These are phyloP conservation scores for Debaryomyces sp. DNA, from an alignment of 1,139 yeast genomes.

Conservation along the genomic window DNA sequence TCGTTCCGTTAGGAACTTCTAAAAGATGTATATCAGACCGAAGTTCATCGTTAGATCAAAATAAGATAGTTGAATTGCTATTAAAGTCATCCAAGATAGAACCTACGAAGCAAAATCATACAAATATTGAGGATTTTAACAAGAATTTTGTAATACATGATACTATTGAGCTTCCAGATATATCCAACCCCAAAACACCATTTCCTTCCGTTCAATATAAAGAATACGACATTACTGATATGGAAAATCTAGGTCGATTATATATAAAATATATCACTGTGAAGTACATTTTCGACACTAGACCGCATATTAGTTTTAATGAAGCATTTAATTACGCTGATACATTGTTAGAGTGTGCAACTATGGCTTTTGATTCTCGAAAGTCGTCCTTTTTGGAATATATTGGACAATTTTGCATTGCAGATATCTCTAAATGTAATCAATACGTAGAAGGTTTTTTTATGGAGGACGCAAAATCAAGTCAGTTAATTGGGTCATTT, in stretches of 20 bases:
- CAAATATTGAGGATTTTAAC: background rate
- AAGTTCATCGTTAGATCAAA: background rate
- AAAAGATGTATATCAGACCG: background rate
- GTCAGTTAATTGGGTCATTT: background rate
- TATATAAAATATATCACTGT: constrained; percentile 8
- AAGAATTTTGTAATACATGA: background rate
- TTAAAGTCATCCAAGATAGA: constrained; percentile 5
- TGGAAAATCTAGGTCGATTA: constrained; percentile 8
- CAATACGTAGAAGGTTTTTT: constrained; percentile 2
- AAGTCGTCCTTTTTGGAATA: constrained; percentile 3
- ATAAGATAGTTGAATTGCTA: constrained; percentile 7
- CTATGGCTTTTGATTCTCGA: constrained; percentile 31
- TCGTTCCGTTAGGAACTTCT: background rate
- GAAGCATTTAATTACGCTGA: constrained; percentile 45
- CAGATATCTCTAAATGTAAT: constrained; percentile 4
- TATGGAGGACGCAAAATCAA: constrained; percentile 1
- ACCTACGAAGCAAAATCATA: background rate
- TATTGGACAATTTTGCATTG: constrained; percentile 8
- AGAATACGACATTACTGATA: background rate
- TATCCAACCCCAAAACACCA: background rate
- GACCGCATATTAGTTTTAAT: constrained; percentile 4
- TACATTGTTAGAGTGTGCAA: constrained; percentile 52
- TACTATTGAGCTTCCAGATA: constrained; percentile 3
- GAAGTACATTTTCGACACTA: constrained; percentile 4
- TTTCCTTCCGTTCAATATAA: constrained; percentile 1